Base-by-base conservation (phyloP, 805 yeast species). In the Candida caryicola region DNA sequence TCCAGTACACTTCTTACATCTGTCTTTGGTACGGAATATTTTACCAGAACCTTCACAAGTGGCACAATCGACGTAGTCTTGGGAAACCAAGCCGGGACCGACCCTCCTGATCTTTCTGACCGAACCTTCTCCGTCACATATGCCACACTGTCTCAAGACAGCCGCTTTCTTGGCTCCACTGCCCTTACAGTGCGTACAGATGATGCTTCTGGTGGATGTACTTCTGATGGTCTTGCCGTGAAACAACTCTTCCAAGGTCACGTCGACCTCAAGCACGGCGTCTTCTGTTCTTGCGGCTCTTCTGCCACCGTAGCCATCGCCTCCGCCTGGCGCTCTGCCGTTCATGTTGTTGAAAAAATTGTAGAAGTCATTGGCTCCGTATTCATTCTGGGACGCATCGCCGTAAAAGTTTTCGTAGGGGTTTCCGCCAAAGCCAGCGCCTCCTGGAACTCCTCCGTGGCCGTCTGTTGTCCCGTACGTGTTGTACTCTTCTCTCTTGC, bases 191-290 rank as follows among this genome's bases (percentile, higher is more conserved):
- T 62, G 53, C 4, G 71, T 59, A 66, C 99, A 91, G 1, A 89
- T 61, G 7, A 84, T 69, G 51, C 84, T 77, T 56, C 96, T 75
- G 2, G 82, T 77, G 2, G 85, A 74, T 3, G 85, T 74, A 52
- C 85, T 76, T 54, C 85, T 85, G 45, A 89, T 73, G 6, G 81
- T 77, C 57, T 86, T 86, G 3, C 98, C 96, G 46, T 78, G 79
- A 68, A 77, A 89, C 30, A 86, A 60, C 41, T 88, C 95, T 39
- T 80, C 85, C 44, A 88, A 60, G 0, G 85, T 69, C 9, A 90
- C 76, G 4, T 74, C 76, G 9, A 87, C 73, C 17, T 77, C 74
- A 33, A 88, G 57, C n/a, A 65, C 61, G 0, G 89, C 93, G 56
- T 86, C 88, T 4, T 71, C 81, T 0, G 95, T 83, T 39, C 71